Evolutionary conservation across 2,329 filamentous ascomycete genomes (phyloP).

Genomic region (Colletotrichum viniferum): DNA sequence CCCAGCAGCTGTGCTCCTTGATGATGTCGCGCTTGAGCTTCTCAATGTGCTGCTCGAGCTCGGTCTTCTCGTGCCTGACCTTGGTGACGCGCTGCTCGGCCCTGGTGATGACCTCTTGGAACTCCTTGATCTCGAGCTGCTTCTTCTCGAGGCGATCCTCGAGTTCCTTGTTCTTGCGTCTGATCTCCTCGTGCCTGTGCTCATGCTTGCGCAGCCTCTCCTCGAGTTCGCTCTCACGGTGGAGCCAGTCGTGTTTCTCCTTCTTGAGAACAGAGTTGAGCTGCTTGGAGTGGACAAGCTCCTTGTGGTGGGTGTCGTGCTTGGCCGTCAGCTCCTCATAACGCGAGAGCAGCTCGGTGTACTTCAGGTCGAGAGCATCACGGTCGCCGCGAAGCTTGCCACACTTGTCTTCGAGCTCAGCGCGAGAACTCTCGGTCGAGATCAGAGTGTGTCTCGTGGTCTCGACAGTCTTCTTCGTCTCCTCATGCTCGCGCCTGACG

Average conservation of each 20-base stretch:
- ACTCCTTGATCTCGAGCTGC: constrained; percentile 6
- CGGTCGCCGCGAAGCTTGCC: constrained; percentile 5
- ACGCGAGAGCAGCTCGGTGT: constrained; percentile 1
- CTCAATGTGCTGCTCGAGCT: not conserved
- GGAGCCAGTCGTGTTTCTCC: constrained; percentile 7
- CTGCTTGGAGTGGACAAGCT: not conserved
- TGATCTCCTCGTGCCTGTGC: not conserved
- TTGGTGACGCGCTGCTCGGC: not conserved
- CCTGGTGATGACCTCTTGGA: not conserved
- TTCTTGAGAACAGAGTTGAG: not conserved
- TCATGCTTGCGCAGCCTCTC: constrained; percentile 5
- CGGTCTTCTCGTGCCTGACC: not conserved
- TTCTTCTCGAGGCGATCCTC: constrained; percentile 6
- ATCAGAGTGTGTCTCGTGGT: not conserved
- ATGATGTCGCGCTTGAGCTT: not conserved
- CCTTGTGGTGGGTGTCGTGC: not conserved
- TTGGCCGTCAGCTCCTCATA: constrained; percentile 1
- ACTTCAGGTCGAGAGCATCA: not conserved
- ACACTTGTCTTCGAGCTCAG: not conserved
- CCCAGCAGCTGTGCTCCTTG: constrained; percentile 1
- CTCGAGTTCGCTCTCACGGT: not conserved
- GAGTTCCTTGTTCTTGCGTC: constrained; percentile 8
- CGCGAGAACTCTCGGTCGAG: not conserved
- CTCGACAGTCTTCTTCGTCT: constrained; percentile 5
- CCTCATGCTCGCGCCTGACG: not conserved